Percentiles rank a stretch among this genome's conserved stretches.
phyloP scores from a whole-genome alignment of 1,139 yeast species.

The Maudiozyma humilis region DNA sequence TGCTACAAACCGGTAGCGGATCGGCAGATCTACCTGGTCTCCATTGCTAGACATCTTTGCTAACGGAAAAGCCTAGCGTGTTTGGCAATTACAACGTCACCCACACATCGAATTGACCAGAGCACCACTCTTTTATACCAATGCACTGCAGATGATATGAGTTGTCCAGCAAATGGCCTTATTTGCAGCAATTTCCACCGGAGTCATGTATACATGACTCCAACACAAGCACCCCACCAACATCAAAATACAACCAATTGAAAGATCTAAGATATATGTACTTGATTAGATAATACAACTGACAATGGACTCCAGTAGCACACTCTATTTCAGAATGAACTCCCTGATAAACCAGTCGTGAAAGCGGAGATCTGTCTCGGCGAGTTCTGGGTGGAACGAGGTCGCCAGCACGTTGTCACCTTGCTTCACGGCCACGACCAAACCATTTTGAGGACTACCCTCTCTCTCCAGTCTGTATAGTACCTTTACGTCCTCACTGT shows the following conservation, averaged over 20 bases:
- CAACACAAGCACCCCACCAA: too few relatives aligned
- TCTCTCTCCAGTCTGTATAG: conserved; percentile 33
- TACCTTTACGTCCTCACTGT: conserved; percentile 36
- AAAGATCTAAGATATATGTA: too few relatives aligned
- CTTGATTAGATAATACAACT: too few relatives aligned
- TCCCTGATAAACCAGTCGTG: conserved; percentile 66
- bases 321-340: conserved; percentile 40
- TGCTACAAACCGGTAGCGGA: conserved; percentile 68
- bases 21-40: not conserved
- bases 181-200: too few relatives aligned
- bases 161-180: too few relatives aligned
- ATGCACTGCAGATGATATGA: too few relatives aligned
- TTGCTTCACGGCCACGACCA: conserved; percentile 68
- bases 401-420: conserved; percentile 57
- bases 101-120: too few relatives aligned
- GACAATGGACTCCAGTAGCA: too few relatives aligned
- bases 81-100: too few relatives aligned
- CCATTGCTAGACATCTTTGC: not conserved
- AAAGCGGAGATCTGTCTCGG: conserved; percentile 45
- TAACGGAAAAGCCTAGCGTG: too few relatives aligned
- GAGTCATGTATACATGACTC: not conserved
- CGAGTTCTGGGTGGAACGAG: conserved; percentile 74
- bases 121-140: too few relatives aligned
- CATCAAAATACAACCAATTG: too few relatives aligned
- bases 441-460: conserved; percentile 23